phyloP scores from a whole-genome alignment of 2,329 filamentous ascomycete genomes.

The Chaetomium strumarium region DNA sequence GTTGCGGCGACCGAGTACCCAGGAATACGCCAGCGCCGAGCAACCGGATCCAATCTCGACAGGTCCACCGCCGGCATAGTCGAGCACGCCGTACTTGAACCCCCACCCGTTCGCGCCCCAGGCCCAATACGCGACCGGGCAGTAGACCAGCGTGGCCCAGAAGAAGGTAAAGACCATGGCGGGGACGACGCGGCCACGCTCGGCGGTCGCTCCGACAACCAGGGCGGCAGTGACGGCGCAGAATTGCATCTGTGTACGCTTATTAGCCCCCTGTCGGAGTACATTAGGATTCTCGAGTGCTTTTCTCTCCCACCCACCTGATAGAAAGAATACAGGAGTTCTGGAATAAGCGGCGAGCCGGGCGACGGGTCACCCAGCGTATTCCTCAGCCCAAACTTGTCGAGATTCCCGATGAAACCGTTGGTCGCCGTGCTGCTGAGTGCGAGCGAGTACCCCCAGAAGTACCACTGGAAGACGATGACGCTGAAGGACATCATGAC shows the following conservation, averaged over 20 bases:
- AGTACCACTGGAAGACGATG: constrained; percentile 97
- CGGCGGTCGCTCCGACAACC: constrained; percentile 83
- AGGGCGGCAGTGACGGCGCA: constrained; percentile 89
- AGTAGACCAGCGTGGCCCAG: constrained; percentile 97
- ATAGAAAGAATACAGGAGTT: constrained; percentile 90
- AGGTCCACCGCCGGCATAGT: constrained; percentile 93
- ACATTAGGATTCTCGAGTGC: not conserved
- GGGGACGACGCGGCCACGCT: constrained; percentile 86
- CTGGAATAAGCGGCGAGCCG: constrained; percentile 81
- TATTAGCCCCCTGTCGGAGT: constrained; percentile 5
- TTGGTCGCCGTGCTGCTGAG: constrained; percentile 78
- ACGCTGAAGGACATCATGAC: constrained; percentile 91
- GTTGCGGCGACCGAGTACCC: constrained; percentile 91
- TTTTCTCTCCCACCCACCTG: constrained; percentile 47
- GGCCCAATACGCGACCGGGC: constrained; percentile 90
- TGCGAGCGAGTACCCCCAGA: constrained; percentile 96
- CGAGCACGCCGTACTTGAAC: constrained; percentile 82
- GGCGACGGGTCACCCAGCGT: constrained; percentile 79
- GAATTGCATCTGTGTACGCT: constrained; percentile 75
- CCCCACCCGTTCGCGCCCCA: constrained; percentile 96
- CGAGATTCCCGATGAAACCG: constrained; percentile 85
- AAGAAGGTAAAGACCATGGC: constrained; percentile 93
- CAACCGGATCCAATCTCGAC: constrained; percentile 96
- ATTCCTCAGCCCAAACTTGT: constrained; percentile 83
- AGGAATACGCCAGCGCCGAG: constrained; percentile 89